A percentile compares a stretch with the other conserved stretches of the same genome.
phyloP scores from a whole-genome alignment of 1,139 yeast species.

The Zhuliangozyma blackwelliae region DNA sequence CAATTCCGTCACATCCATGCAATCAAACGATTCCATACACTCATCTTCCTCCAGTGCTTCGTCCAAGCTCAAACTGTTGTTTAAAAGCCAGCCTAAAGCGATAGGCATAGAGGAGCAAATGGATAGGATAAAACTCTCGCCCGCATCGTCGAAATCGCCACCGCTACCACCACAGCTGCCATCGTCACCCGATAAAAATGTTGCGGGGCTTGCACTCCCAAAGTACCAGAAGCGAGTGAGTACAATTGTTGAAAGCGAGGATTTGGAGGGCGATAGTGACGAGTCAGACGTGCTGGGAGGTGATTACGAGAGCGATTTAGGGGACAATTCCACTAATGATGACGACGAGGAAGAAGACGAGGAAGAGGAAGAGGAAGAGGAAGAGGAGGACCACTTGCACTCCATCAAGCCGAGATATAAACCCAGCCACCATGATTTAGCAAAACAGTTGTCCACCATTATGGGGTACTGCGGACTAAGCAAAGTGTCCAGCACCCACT shows the following conservation, averaged over 20 bases:
- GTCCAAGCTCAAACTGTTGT: too few species aligned
- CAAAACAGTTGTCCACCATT: constrained; percentile 23
- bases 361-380: constrained; percentile 16
- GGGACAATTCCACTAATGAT: constrained; percentile 19
- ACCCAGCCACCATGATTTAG: constrained; percentile 11
- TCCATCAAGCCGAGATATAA: constrained; percentile 18
- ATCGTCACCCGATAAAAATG: too few species aligned
- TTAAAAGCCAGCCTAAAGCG: too few species aligned
- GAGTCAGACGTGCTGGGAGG: too few species aligned
- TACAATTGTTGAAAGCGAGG: constrained; percentile 18
- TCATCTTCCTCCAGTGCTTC: too few species aligned
- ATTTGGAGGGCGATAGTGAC: constrained; percentile 1
- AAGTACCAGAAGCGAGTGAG: constrained; percentile 15
- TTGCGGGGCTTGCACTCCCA: too few species aligned
- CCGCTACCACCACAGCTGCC: too few species aligned
- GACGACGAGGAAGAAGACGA: constrained; percentile 20
- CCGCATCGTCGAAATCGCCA: too few species aligned
- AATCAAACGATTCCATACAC: too few species aligned
- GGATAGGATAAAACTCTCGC: too few species aligned
- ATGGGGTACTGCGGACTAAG: constrained; percentile 34
- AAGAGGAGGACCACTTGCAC: constrained; percentile 23
- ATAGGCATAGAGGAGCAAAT: neutral
- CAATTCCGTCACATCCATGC: too few species aligned
- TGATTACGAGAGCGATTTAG: neutral
- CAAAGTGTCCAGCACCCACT: constrained; percentile 10